Evolutionary conservation across 2,329 filamentous ascomycete species (phyloP), one percentile per base, ranked within the genome.

Genomic region (Paramyrothecium roridum): DNA sequence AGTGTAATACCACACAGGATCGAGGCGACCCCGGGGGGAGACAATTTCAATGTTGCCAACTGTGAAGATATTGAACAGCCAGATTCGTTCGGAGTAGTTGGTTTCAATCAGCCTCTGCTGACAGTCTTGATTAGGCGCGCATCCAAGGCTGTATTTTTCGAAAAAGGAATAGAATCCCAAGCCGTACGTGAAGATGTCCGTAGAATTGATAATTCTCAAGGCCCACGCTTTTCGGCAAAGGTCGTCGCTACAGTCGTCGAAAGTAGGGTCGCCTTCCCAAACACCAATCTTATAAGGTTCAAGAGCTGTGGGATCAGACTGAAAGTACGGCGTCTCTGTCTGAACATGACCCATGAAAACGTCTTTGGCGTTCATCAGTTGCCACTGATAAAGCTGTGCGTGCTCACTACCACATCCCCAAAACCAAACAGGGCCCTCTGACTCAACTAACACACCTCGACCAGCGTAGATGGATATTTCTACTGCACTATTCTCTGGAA

Each of bases 91-190:
- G 19, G 43, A 56, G 20, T 56, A 48, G 13, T 53, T 33, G 2
- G 58, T 52, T 43, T 59, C 49, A 22, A 60, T 22, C 13, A 59
- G 26, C 1, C 37, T 20, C 12, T 57, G 56, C 48, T 64, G 58
- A 53, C 61, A 64, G n/a, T 20, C 26, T 23, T 59, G 43, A 21
- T 37, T 33, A 84, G 8, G 3, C 26, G 49, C 17, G 40, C 49
- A 51, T 3, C 49, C 49, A 19, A 85, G 86, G 69, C 83, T 80
- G 54, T 90, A 90, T 75, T 89, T 88, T 66, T 84, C 76, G 65
- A 84, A 85, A 73, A 84, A 85, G 53, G 74, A 79, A 71, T 85
- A 85, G 19, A 85, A 67, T n/a, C 82, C 82, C n/a, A n/a, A 6
- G 76, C 80, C 10, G 80, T 79, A 83, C 59, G 83, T 67, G 61